Base-by-base conservation (phyloP, 192 early-diverging fungal genomes). In the Mortierella alpina region DNA sequence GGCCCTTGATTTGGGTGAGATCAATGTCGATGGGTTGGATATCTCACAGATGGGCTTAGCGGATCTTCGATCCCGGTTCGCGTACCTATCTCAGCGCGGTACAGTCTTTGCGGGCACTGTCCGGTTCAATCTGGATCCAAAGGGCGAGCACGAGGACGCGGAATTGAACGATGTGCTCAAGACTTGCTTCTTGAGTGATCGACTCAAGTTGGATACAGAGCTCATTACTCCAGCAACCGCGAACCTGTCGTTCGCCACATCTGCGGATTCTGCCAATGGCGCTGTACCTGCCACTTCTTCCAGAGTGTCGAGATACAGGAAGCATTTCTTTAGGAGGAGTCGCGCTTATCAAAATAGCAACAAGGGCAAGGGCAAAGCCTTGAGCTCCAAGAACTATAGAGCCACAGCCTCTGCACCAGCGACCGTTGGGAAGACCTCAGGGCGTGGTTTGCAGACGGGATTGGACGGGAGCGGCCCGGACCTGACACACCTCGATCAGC, bases 91-190 rank as follows among this genome's bases (percentile, higher is more conserved):
- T 1, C 77, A 67, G 20, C 77, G 77, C 17, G 77, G 77, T 1
- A 80, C 77, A 3, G 65, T 80, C 59, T 63, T 80, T 68, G 77
- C 77, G 6, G 77, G 77, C 11, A 80, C 77, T 23, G 55, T 90
- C 13, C 88, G 91, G 0, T 82, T 86, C 57, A 97, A 97, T 69
- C 76, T 97, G 42, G 95, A 95, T 67, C 91, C 89, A 42, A 75
- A 82, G 40, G 69, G 86, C 41, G 71, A 87, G 48, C 88, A 90
- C 63, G 69, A 75, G n/a, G 95, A 96, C 77, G 72, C 81, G 6
- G 88, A 89, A 41, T 70, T 96, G 41, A 95, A 95, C 91, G 82
- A 85, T 23, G 76, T 86, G 2, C 84, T 96, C 11, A 90, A 84
- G 22, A 83, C 66, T 10, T 82, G 84, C 12, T 81, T 83, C 58